A percentile compares a stretch with the other conserved stretches of the same genome.
Conservation (phyloP, 768 basidiomycete genomes). For the Termitomyces sp. region DNA sequence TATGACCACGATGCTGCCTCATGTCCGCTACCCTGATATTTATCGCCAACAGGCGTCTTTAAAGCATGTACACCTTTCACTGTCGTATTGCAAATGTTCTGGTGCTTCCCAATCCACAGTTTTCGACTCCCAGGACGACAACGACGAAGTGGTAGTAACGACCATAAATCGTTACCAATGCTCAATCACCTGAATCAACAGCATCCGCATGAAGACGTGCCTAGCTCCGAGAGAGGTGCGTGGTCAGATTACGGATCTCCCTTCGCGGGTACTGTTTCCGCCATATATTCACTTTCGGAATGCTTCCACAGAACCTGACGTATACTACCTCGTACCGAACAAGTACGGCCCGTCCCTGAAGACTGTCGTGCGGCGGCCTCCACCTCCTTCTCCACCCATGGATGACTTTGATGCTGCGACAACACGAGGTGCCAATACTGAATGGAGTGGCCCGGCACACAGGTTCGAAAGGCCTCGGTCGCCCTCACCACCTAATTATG, state of each 20-base stretch:
- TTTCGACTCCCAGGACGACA: slow-evolving; percentile 14
- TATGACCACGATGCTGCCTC: slow-evolving; percentile 38
- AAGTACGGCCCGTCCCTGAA: slow-evolving; percentile 27
- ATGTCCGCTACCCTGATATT: slow-evolving; percentile 25
- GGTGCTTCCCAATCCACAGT: slow-evolving; percentile 22
- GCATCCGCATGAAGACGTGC: slow-evolving; percentile 3
- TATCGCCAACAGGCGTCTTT: slow-evolving; percentile 8
- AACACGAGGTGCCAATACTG: slow-evolving; percentile 21
- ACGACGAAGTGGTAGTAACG: neutral
- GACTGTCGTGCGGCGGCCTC: slow-evolving; percentile 30
- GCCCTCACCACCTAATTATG: neutral
- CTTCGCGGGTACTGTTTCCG: neutral
- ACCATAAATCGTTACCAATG: neutral
- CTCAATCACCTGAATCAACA: slow-evolving; percentile 13
- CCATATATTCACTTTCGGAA: neutral
- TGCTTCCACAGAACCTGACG: slow-evolving; percentile 26
- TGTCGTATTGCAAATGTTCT: slow-evolving; percentile 25
- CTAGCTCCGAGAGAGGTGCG: slow-evolving; percentile 12
- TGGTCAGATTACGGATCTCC: neutral
- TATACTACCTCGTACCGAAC: slow-evolving; percentile 38
- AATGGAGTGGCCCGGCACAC: slow-evolving; percentile 16
- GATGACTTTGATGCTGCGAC: slow-evolving; percentile 37
- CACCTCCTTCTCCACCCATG: slow-evolving; percentile 31
- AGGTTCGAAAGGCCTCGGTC: neutral
- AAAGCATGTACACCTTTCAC: slow-evolving; percentile 20